These are phyloP conservation scores for Vararia minispora DNA, from an alignment of 768 basidiomycete genomes.

Conservation along the genomic window DNA sequence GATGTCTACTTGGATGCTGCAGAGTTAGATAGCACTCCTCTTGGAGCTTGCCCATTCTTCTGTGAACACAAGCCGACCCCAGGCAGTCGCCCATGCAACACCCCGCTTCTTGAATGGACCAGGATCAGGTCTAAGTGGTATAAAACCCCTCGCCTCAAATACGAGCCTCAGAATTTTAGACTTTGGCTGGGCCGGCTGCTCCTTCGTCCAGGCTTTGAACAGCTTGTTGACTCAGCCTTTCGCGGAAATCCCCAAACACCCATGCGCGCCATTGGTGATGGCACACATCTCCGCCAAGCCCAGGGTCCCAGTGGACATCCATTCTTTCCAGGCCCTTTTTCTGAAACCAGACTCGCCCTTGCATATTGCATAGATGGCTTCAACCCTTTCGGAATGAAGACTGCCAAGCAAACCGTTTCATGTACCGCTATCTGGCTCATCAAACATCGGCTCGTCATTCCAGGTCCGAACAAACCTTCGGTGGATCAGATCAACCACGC, in stretches of 20 bases:
- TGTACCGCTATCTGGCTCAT: constrained; percentile 11
- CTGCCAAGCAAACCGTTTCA: constrained; percentile 2
- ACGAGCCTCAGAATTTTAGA: not conserved
- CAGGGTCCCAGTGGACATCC: not conserved
- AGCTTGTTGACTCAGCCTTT: not conserved
- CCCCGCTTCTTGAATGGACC: no score
- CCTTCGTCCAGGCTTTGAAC: not conserved
- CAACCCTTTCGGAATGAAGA: constrained; percentile 1
- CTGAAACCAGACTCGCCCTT: constrained; percentile 3
- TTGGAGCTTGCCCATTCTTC: no score
- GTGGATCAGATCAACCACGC: constrained; percentile 4
- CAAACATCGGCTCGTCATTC: constrained; percentile 16
- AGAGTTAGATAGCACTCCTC: no score
- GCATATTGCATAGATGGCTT: constrained; percentile 1
- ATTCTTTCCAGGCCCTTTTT: not conserved
- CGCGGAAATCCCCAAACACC: not conserved
- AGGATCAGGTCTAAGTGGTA: no score
- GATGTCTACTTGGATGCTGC: no score
- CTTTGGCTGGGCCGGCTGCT: constrained; percentile 1
- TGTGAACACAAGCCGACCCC: no score
- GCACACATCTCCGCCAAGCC: not conserved
- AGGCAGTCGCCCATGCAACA: no score
- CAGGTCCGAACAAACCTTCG: constrained; percentile 14
- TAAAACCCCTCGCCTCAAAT: constrained; percentile 2
- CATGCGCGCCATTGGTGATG: constrained; percentile 4